phyloP scores from a whole-genome alignment of 257 asterid genomes.

The Solanum habrochaites region DNA sequence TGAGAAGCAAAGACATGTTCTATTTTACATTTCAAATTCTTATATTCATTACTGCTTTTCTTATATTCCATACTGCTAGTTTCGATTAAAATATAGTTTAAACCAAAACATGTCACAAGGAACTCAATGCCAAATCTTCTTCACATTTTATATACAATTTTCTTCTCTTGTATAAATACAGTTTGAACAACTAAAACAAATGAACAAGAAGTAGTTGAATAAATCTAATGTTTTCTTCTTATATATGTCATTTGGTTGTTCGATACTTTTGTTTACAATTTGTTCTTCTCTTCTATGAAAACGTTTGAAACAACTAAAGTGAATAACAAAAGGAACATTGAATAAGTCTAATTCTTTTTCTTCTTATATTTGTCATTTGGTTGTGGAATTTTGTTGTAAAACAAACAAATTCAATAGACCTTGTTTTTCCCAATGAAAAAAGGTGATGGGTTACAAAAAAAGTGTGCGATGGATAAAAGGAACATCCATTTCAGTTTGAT shows the following conservation, averaged over 20 bases:
- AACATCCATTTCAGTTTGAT: background rate
- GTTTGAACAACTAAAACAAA: background rate
- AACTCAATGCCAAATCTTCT: background rate
- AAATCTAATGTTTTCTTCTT: background rate
- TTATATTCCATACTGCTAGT: background rate
- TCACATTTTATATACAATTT: background rate
- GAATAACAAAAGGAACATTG: background rate
- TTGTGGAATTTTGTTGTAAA: background rate
- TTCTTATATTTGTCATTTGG: background rate
- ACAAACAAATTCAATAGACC: background rate
- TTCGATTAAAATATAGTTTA: background rate
- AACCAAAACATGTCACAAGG: background rate
- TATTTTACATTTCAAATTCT: background rate
- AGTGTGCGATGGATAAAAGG: background rate
- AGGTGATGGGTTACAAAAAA: background rate
- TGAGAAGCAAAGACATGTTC: background rate
- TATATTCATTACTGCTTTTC: background rate
- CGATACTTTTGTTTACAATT: background rate
- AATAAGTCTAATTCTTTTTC: background rate
- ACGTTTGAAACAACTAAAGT: background rate
- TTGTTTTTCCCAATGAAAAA: background rate
- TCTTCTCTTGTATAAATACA: background rate
- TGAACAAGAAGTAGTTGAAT: background rate
- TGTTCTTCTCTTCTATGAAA: background rate
- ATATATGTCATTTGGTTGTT: background rate